These are phyloP conservation scores for Cyanidioschyzon merolae DNA, from an alignment of 23 red algal species.

Conservation along the genomic window DNA sequence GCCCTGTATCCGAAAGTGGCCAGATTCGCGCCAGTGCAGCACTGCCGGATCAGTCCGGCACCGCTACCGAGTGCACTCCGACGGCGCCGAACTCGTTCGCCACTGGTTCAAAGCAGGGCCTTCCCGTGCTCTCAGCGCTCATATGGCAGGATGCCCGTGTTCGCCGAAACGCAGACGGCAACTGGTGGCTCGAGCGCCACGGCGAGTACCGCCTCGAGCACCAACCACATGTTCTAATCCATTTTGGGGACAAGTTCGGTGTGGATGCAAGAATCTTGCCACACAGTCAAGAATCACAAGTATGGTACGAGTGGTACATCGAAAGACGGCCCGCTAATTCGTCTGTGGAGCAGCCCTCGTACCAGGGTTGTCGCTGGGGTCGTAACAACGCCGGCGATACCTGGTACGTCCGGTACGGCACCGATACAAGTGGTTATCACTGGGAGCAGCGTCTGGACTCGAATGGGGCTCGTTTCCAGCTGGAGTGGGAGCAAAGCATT, in stretches of 20 bases:
- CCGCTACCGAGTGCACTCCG: too few relatives aligned
- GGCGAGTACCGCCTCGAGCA: background rate
- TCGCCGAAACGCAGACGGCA: slow-evolving; percentile 2
- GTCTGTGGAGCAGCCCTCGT: background rate
- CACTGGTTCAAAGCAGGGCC: background rate
- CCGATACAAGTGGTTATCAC: background rate
- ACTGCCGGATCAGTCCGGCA: too few relatives aligned
- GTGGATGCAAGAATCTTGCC: background rate
- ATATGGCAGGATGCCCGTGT: slow-evolving; percentile 12
- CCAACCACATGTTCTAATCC: background rate
- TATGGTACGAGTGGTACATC: slow-evolving; percentile 10
- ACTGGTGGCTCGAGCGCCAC: slow-evolving; percentile 15
- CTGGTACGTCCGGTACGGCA: background rate
- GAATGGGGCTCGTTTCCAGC: too few relatives aligned
- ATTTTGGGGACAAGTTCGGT: slow-evolving; percentile 16
- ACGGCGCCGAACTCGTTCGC: too few relatives aligned
- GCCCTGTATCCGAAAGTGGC: too few relatives aligned
- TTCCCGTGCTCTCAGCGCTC: background rate
- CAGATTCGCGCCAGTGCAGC: too few relatives aligned
- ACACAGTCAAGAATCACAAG: background rate
- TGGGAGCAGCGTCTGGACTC: background rate
- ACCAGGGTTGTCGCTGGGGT: background rate
- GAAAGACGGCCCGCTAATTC: background rate
- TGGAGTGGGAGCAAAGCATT: too few relatives aligned
- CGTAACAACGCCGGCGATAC: background rate